These are phyloP conservation scores for Cercophora sp. DNA, from an alignment of 495 filamentous ascomycete genomes.

Conservation along the genomic window DNA sequence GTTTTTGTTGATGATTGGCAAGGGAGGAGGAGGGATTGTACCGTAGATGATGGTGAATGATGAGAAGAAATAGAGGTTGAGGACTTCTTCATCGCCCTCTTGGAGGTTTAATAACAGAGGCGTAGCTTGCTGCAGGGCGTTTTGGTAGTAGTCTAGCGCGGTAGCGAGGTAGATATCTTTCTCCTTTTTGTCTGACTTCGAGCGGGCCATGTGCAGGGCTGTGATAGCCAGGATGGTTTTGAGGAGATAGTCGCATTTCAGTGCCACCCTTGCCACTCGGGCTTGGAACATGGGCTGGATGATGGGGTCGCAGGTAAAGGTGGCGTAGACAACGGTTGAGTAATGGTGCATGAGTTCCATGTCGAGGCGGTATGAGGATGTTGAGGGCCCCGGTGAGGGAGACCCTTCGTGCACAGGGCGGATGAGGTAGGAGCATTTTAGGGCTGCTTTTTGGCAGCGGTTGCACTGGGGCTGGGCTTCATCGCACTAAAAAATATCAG, in stretches of 20 bases:
- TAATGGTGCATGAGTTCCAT: background rate
- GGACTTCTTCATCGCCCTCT: background rate
- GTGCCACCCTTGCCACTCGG: background rate
- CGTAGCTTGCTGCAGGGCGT: background rate
- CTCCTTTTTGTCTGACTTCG: background rate
- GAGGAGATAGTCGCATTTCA: background rate
- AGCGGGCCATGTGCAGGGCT: background rate
- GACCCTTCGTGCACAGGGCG: background rate
- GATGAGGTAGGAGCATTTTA: background rate
- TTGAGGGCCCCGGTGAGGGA: background rate
- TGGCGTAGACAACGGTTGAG: background rate
- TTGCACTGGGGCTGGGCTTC: background rate
- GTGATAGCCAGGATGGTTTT: background rate
- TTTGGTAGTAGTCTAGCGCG: background rate
- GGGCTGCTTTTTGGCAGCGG: background rate
- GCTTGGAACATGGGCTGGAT: background rate
- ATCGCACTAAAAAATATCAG: background rate
- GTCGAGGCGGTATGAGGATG: background rate
- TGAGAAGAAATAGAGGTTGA: background rate
- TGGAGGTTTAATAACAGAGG: background rate
- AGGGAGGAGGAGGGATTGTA: background rate
- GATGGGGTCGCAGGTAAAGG: background rate
- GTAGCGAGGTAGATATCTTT: background rate
- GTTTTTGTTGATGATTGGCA: background rate
- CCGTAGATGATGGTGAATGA: background rate